Base-by-base conservation (phyloP, 2,329 filamentous ascomycete species). In the Arthrobotrys iridis region DNA sequence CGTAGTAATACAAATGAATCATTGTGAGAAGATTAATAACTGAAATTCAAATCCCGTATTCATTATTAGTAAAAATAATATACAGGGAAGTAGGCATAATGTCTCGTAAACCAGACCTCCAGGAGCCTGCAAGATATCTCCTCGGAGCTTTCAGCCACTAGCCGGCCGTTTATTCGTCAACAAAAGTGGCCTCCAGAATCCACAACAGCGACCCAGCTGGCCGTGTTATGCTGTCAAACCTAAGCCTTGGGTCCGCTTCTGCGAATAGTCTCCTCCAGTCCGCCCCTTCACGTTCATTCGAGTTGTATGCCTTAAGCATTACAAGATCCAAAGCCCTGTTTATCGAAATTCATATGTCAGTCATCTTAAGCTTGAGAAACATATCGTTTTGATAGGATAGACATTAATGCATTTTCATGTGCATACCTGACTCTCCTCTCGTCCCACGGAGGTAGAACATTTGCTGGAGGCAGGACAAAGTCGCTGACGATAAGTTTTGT, bases 241-340 rank as follows among this genome's bases (percentile, higher is more conserved):
- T 37, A 48, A 78, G 68, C 11, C 77, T 77, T 13, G 45, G 22
- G 74, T 80, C 79, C 1, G 77, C 79, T 15, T 60, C 60, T n/a
- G 41, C 76, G 8, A 83, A 74, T 33, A 83, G 45, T 0, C 67
- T 67, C 46, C 77, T 79, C 81, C 81, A 83, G 20, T 82, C 81
- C 0, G 75, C 77, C 30, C 80, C 24, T 4, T 80, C 80, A n/a
- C 82, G 74, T 65, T 83, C 82, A 24, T 77, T 64, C 11, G 79
- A 80, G 70, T 83, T 83, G 37, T 82, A 82, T 2, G 73, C 76
- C 66, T 82, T 79, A 64, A 79, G 41, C 81, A 83, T 82, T 80
- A 59, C 26, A 60, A 83, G 58, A 74, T 83, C 82, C 26, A 80
- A 75, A 4, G 76, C 79, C 3, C 82, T 77, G 33, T 13, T 15